Percentiles rank a stretch among this genome's conserved stretches.
Conservation (phyloP, 768 basidiomycete genomes). For the Scleroderma bovista region DNA sequence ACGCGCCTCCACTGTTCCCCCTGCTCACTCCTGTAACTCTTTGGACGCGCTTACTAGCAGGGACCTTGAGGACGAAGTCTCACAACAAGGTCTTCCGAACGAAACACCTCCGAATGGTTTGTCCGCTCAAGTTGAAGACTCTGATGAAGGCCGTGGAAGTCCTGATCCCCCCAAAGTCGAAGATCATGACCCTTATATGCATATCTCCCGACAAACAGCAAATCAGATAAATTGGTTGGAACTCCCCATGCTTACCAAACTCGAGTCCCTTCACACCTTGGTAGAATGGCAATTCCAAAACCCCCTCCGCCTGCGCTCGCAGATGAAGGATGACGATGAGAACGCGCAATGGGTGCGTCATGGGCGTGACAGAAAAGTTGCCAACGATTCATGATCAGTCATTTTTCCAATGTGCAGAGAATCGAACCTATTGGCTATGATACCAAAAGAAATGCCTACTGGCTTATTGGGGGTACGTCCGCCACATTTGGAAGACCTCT, state of each 20-base stretch:
- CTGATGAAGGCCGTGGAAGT: constrained; percentile 1
- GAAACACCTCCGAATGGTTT: constrained; percentile 2
- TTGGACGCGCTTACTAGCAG: constrained; percentile 7
- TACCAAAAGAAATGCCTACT: constrained; percentile 71
- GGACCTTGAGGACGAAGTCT: constrained; percentile 9
- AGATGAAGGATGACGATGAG: constrained; percentile 81
- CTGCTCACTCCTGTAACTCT: not conserved
- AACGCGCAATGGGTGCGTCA: constrained; percentile 67
- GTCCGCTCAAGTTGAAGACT: not conserved
- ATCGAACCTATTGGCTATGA: constrained; percentile 86
- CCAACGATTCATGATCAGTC: constrained; percentile 1
- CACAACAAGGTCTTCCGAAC: constrained; percentile 5
- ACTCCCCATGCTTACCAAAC: constrained; percentile 63
- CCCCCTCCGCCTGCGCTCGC: constrained; percentile 55
- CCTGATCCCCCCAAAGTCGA: constrained; percentile 14
- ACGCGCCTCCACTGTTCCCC: constrained; percentile 24
- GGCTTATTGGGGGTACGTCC: constrained; percentile 72
- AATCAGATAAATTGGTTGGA: constrained; percentile 64
- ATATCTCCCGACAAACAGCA: constrained; percentile 21
- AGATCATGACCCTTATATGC: constrained; percentile 14
- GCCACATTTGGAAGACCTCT: not conserved
- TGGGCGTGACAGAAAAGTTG: not conserved
- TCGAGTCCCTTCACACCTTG: constrained; percentile 68
- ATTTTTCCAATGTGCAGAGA: constrained; percentile 42
- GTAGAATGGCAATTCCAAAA: constrained; percentile 89